Evolutionary conservation across 2,329 filamentous ascomycete species (phyloP), one percentile per base, ranked within the genome.

Genomic region (Cadophora gregata): DNA sequence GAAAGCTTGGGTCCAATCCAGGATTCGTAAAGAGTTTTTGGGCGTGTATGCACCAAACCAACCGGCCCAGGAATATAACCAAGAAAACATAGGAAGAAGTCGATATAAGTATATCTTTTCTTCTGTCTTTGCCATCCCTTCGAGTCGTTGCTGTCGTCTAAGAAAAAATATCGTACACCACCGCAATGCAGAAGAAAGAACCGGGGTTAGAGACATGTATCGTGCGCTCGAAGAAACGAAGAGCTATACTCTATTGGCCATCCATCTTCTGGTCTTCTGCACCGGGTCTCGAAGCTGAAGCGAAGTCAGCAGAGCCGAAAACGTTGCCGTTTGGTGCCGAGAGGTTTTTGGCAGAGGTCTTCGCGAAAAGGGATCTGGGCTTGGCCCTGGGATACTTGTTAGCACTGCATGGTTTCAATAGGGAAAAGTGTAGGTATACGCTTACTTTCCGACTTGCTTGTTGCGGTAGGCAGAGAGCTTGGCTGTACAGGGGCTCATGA

Each of bases 401-500:
- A 65, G 42, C 36, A 58, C n/a, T 56, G 7, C 4, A 19, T 24
- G 21, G 25, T 3, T 14, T 21, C 12, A 8, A 14, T 31, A 42
- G n/a, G 9, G 9, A 25, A n/a, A 10, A 2, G 10, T 24, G 3
- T 0, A 21, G 21, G 31, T 19, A 14, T 25, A 3, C 29, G 84
- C 86, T 77, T 84, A 93, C 90, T 93, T 95, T 81, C 85, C 86
- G 69, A 89, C 89, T 75, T 93, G 90, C 83, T 93, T 93, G 81
- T 87, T 92, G 80, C 92, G 91, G 79, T 94, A 88, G 48, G 90
- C 90, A 70, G 85, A 90, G 74, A 96, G 86, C 85, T 96, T 96
- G 79, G 91, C 90, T 21, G 90, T 91, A 79, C 92, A 93, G 42
- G 93, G 93, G 74, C 90, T 93, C 89, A 93, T 92, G 82, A 96